Evolutionary conservation across 371 early-diverging fungal genomes (phyloP).

Genomic region (Amoeboaphelidium protococcarum): DNA sequence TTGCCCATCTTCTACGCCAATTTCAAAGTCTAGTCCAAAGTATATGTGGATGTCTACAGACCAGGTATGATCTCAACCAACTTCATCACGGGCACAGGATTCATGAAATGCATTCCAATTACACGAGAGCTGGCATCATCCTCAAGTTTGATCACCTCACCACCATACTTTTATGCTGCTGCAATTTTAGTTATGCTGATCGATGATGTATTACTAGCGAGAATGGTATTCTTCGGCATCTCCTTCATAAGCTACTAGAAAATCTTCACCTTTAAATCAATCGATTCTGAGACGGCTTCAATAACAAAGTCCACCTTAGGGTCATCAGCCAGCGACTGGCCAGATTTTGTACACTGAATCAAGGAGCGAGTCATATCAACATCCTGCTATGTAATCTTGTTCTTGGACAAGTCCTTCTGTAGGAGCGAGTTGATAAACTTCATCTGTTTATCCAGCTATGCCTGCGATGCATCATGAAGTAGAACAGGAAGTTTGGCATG

Average conservation of each 20-base stretch:
- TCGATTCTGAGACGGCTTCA: slow-evolving; percentile 84
- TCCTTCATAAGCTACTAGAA: slow-evolving; percentile 45
- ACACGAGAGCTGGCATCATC: slow-evolving; percentile 23
- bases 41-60: slow-evolving; percentile 40
- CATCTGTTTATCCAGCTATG: slow-evolving; percentile 52
- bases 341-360: slow-evolving; percentile 26
- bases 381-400: slow-evolving; percentile 52
- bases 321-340: slow-evolving; percentile 32
- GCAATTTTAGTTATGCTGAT: slow-evolving; percentile 91
- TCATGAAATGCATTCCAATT: slow-evolving; percentile 81
- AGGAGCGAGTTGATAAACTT: slow-evolving; percentile 52
- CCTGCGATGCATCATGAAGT: slow-evolving; percentile 48
- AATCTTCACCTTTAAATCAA: slow-evolving; percentile 52
- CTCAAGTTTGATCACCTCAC: no score
- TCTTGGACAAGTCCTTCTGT: slow-evolving; percentile 66
- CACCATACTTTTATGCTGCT: slow-evolving; percentile 48
- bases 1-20: slow-evolving; percentile 74
- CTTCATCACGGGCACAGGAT: slow-evolving; percentile 92
- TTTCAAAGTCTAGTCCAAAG: slow-evolving; percentile 36
- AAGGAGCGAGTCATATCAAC: slow-evolving; percentile 29
- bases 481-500: slow-evolving; percentile 47
- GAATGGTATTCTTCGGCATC: slow-evolving; percentile 42
- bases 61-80: slow-evolving; percentile 91
- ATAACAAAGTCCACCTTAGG: slow-evolving; percentile 50
- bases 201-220: slow-evolving; percentile 83